These are phyloP conservation scores for Rubia tinctorum DNA, from an alignment of 305 asterid species.

Conservation along the genomic window DNA sequence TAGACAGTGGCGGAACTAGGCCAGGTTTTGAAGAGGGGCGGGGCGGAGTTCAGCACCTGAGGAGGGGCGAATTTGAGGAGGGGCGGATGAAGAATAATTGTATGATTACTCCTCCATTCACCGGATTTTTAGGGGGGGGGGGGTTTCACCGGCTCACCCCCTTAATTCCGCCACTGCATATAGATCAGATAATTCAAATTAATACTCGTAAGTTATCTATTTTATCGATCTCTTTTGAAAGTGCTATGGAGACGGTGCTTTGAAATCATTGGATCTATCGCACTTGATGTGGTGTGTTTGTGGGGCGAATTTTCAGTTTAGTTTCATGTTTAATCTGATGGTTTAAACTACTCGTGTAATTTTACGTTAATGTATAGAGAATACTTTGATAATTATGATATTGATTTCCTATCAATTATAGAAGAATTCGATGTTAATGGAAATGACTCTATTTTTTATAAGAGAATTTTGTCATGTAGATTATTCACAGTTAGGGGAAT, in stretches of 20 bases:
- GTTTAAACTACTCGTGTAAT: not conserved
- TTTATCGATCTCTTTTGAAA: not conserved
- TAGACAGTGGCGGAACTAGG: too few species aligned
- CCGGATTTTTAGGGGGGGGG: too few species aligned
- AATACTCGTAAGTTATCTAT: not conserved
- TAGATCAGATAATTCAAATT: too few species aligned
- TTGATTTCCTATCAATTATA: not conserved
- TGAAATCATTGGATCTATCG: slow-evolving; percentile 18
- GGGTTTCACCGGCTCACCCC: too few species aligned
- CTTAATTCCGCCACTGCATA: too few species aligned
- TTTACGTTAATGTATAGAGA: too few species aligned
- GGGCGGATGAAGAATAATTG: too few species aligned
- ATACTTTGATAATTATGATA: not conserved
- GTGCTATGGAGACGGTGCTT: not conserved
- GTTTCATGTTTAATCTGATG: not conserved
- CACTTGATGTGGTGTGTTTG: not conserved
- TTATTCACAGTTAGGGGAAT: not conserved
- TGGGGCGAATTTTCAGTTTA: not conserved
- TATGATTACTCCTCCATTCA: too few species aligned
- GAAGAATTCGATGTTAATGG: not conserved
- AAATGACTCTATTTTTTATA: not conserved
- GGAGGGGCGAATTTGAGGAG: too few species aligned
- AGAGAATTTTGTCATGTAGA: not conserved
- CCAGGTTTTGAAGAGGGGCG: too few species aligned
- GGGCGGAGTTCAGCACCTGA: too few species aligned